Evolutionary conservation across 2,329 filamentous ascomycete species (phyloP).

Genomic region (Fusarium illudens): DNA sequence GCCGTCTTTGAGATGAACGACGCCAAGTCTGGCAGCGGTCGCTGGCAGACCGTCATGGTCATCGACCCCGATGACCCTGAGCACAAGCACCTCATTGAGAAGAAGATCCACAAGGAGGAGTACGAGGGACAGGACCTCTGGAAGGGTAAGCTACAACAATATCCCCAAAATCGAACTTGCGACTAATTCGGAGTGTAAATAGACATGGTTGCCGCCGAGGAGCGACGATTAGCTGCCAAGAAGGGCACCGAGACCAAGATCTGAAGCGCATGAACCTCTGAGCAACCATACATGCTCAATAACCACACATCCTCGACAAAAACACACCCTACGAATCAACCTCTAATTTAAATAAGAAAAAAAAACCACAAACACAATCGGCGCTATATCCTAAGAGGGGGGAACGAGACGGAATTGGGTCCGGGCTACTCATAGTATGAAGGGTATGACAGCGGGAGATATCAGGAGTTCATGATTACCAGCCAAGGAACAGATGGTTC

Average conservation of each 20-base stretch:
- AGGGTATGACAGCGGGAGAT: neutral
- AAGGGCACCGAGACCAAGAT: constrained; percentile 42
- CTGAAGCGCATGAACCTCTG: constrained; percentile 12
- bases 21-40: constrained; percentile 75
- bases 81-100: constrained; percentile 85
- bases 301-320: neutral
- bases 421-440: constrained; percentile 5
- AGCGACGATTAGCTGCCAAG: constrained; percentile 63
- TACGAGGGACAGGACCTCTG: constrained; percentile 92
- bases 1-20: constrained; percentile 85
- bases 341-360: constrained; percentile 22
- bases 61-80: constrained; percentile 82
- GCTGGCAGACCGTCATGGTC: constrained; percentile 86
- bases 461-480: constrained; percentile 4
- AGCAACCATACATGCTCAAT: neutral
- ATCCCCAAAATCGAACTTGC: neutral
- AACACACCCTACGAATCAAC: neutral
- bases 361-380: neutral
- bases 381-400: neutral
- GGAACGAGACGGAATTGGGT: neutral
- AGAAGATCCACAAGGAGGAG: constrained; percentile 85
- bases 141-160: constrained; percentile 68
- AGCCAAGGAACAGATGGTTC: neutral
- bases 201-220: constrained; percentile 87
- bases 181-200: constrained; percentile 20